These are phyloP conservation scores for Cokeromyces recurvatus DNA, from an alignment of 371 early-diverging fungal genomes.

Conservation along the genomic window DNA sequence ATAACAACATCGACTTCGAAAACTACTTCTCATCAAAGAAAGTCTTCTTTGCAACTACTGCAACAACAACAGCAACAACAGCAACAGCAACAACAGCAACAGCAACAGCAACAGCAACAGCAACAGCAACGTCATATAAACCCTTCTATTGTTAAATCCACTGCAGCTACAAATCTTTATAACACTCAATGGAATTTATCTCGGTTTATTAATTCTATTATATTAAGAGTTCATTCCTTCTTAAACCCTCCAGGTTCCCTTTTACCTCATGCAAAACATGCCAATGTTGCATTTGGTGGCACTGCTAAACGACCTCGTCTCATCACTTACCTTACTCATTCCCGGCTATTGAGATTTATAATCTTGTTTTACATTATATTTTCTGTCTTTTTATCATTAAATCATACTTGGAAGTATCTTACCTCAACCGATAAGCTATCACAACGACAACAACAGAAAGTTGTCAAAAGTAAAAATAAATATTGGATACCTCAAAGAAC, in stretches of 20 bases:
- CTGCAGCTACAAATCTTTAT: neutral
- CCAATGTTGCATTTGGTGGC: conserved; percentile 35
- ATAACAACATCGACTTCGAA: conserved; percentile 16
- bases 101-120: conserved; percentile 2
- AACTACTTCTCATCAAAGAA: conserved; percentile 23
- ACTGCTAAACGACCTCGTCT: conserved; percentile 19
- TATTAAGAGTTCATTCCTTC: conserved; percentile 13
- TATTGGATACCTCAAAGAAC: conserved; percentile 42
- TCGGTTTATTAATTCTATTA: conserved; percentile 7
- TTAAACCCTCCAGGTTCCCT: conserved; percentile 29
- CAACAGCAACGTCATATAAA: conserved; percentile 1
- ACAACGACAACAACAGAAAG: conserved; percentile 2
- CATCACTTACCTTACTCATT: conserved; percentile 10
- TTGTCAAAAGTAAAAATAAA: too few species aligned
- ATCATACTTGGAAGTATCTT: conserved; percentile 31
- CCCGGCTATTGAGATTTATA: conserved; percentile 27
- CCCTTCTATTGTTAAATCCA: neutral
- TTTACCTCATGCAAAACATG: conserved; percentile 39
- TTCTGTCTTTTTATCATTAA: conserved; percentile 36
- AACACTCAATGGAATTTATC: neutral
- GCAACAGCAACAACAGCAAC: conserved; percentile 4
- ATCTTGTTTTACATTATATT: conserved; percentile 37
- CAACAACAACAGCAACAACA: neutral
- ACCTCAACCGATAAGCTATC: neutral
- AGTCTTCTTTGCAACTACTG: conserved; percentile 14